These are phyloP conservation scores for Solanum lycopersicoides DNA, from an alignment of 257 asterid species.

Conservation along the genomic window DNA sequence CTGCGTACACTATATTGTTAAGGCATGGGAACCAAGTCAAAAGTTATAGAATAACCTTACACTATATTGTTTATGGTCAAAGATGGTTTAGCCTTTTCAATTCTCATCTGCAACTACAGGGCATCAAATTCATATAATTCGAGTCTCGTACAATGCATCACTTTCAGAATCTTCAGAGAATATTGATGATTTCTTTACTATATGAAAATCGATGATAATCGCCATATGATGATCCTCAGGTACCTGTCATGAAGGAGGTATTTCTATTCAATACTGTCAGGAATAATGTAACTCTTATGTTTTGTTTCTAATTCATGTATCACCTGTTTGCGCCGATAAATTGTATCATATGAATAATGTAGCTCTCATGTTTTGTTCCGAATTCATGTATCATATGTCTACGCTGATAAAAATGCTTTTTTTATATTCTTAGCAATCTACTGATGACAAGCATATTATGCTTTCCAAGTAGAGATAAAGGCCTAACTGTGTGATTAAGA, in stretches of 20 bases:
- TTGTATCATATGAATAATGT: neutral
- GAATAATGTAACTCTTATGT: neutral
- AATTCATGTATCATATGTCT: neutral
- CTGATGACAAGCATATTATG: neutral
- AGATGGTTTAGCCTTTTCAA: neutral
- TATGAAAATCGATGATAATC: neutral
- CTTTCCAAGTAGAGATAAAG: neutral
- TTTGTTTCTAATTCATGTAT: neutral
- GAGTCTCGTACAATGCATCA: neutral
- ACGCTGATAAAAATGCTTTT: neutral
- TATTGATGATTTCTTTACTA: neutral
- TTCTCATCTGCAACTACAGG: neutral
- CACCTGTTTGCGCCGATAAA: neutral
- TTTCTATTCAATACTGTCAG: neutral
- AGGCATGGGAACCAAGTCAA: neutral
- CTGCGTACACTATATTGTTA: neutral
- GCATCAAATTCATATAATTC: neutral
- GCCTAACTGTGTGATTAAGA: neutral
- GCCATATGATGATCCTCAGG: neutral
- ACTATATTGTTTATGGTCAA: neutral
- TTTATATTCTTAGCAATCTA: neutral
- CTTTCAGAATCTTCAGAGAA: neutral
- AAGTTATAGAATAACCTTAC: neutral
- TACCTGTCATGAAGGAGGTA: neutral
- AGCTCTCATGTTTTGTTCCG: neutral